phyloP scores from a whole-genome alignment of 2,329 filamentous ascomycete genomes.

The Harringtonia aguacate region DNA sequence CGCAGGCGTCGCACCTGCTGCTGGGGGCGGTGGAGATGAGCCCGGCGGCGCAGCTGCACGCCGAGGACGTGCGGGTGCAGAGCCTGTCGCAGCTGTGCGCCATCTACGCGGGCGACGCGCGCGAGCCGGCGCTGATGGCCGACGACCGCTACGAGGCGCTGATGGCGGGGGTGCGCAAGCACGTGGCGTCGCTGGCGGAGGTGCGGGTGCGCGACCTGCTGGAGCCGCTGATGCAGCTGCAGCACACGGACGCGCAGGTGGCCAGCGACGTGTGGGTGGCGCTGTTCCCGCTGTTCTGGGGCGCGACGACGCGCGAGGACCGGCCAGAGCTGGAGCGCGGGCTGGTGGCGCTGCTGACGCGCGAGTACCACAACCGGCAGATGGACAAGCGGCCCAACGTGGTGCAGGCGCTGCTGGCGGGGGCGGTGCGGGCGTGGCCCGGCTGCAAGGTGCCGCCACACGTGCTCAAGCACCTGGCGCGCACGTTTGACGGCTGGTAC shows the following conservation, averaged over 20 bases:
- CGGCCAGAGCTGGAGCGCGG: constrained; percentile 83
- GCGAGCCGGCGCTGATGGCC: constrained; percentile 56
- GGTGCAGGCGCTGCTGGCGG: constrained; percentile 82
- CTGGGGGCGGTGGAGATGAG: constrained; percentile 86
- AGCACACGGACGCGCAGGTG: constrained; percentile 74
- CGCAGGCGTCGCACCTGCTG: constrained; percentile 87
- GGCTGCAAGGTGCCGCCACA: constrained; percentile 90
- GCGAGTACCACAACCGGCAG: constrained; percentile 90
- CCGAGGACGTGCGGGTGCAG: constrained; percentile 73
- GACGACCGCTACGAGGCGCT: constrained; percentile 77
- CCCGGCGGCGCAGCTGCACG: constrained; percentile 63
- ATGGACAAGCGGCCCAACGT: constrained; percentile 94
- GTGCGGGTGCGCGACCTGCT: constrained; percentile 82
- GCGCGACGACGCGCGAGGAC: constrained; percentile 76
- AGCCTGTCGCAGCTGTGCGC: constrained; percentile 64
- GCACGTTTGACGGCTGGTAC: constrained; percentile 96
- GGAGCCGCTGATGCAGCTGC: constrained; percentile 81
- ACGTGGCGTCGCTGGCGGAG: constrained; percentile 72
- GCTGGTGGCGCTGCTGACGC: constrained; percentile 80
- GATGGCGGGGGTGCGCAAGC: constrained; percentile 69
- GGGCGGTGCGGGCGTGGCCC: constrained; percentile 72
- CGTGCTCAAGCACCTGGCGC: constrained; percentile 88
- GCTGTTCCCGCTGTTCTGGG: constrained; percentile 91
- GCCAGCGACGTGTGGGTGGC: constrained; percentile 85
- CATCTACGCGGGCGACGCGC: constrained; percentile 58